phyloP scores from a whole-genome alignment of 1,284 basidiomycete species.

The Puccinia polysora region DNA sequence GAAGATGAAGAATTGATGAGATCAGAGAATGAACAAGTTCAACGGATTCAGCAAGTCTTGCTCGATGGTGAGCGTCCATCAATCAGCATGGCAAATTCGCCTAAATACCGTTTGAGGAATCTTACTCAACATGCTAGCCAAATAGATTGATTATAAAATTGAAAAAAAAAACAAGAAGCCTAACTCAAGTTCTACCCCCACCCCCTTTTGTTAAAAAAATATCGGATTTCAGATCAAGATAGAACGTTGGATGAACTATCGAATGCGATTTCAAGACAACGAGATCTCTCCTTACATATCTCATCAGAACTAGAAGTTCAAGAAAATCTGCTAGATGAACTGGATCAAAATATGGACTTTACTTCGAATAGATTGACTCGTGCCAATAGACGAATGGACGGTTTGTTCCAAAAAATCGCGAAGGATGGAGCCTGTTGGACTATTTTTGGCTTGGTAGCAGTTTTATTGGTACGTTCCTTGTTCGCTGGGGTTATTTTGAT shows the following conservation, averaged over 20 bases:
- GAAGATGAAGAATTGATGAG: constrained; percentile 39
- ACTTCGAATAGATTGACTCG: constrained; percentile 28
- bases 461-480: constrained; percentile 23
- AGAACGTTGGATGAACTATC: constrained; percentile 34
- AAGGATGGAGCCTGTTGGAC: constrained; percentile 43
- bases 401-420: constrained; percentile 33
- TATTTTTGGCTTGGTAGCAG: constrained; percentile 36
- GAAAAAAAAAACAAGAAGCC: too few species aligned
- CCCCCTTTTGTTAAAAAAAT: too few species aligned
- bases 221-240: constrained; percentile 43
- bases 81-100: too few species aligned
- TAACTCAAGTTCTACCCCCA: too few species aligned
- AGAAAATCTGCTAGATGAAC: constrained; percentile 32
- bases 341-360: constrained; percentile 38
- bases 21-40: constrained; percentile 35
- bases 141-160: not conserved
- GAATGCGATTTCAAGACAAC: constrained; percentile 41
- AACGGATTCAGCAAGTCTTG: constrained; percentile 37
- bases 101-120: too few species aligned
- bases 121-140: not conserved
- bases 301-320: constrained; percentile 41
- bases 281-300: constrained; percentile 38
- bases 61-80: constrained; percentile 23
- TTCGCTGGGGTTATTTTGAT: not conserved
- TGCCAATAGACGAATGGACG: constrained; percentile 31